Evolutionary conservation across 768 basidiomycete genomes (phyloP).

Genomic region (Omphalotus guepiniiformis): DNA sequence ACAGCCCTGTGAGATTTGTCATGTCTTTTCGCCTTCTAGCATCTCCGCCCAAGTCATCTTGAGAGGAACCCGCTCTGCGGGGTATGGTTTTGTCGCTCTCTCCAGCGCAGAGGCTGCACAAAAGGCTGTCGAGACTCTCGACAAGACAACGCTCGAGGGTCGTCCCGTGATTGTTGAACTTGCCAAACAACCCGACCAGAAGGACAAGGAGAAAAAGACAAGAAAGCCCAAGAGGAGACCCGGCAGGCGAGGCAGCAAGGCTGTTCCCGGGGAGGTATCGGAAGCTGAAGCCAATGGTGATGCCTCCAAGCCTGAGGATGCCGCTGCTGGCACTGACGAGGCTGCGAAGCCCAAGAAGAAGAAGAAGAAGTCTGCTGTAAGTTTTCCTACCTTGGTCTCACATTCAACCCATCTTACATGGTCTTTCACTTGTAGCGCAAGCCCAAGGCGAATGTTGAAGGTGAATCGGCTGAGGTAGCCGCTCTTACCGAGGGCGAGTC

Average conservation of each 20-base stretch:
- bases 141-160: constrained; percentile 87
- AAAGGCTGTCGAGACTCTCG: constrained; percentile 79
- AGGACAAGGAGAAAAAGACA: constrained; percentile 79
- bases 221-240: constrained; percentile 75
- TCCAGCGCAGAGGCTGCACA: constrained; percentile 77
- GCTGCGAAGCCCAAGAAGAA: constrained; percentile 83
- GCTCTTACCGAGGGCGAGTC: constrained; percentile 33
- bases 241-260: constrained; percentile 81
- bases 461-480: constrained; percentile 34
- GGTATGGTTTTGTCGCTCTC: constrained; percentile 91
- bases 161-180: constrained; percentile 88
- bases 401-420: constrained; percentile 13
- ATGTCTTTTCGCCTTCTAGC: constrained; percentile 33
- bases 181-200: constrained; percentile 87
- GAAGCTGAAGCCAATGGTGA: constrained; percentile 88
- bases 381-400: constrained; percentile 25
- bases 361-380: constrained; percentile 59
- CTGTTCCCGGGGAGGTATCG: constrained; percentile 84
- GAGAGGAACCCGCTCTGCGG: constrained; percentile 81
- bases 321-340: constrained; percentile 54
- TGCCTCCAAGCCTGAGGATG: constrained; percentile 50
- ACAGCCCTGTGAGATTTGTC: constrained; percentile 39
- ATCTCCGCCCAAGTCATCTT: constrained; percentile 82
- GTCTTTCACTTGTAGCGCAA: constrained; percentile 46
- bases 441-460: constrained; percentile 35